These are phyloP conservation scores for Cyclostephanos tholiformis DNA, from an alignment of 108 stramenopile species.

Conservation along the genomic window DNA sequence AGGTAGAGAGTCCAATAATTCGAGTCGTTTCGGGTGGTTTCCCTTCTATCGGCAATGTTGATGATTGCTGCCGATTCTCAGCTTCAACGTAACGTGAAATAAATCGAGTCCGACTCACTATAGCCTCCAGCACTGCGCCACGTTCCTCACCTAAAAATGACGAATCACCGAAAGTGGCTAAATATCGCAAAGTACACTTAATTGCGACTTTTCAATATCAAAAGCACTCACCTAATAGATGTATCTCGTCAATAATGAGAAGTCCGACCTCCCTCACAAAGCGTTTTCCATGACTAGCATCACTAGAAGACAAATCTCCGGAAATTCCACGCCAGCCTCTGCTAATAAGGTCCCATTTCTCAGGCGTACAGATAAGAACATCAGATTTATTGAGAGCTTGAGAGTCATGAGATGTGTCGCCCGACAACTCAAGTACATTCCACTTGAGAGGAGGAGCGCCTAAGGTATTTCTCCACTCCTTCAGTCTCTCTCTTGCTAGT, in stretches of 20 bases:
- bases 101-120: slow-evolving; percentile 94
- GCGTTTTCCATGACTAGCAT: slow-evolving; percentile 55
- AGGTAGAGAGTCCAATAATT: slow-evolving; percentile 95
- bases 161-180: neutral
- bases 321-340: slow-evolving; percentile 88
- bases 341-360: slow-evolving; percentile 99
- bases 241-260: slow-evolving; percentile 98
- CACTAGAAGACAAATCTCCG: slow-evolving; percentile 38
- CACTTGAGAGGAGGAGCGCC: slow-evolving; percentile 79
- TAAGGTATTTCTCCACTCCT: slow-evolving; percentile 92
- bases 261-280: slow-evolving; percentile 88
- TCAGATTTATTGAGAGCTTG: slow-evolving; percentile 85
- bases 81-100: slow-evolving; percentile 73
- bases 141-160: slow-evolving; percentile 74
- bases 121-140: slow-evolving; percentile 98
- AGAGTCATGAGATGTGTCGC: slow-evolving; percentile 94
- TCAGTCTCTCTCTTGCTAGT: slow-evolving; percentile 94
- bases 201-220: neutral
- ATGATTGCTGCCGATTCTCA: slow-evolving; percentile 21
- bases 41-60: slow-evolving; percentile 10
- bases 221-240: slow-evolving; percentile 83
- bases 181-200: neutral
- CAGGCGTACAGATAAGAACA: slow-evolving; percentile 97
- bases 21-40: slow-evolving; percentile 57
- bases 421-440: slow-evolving; percentile 96